Evolutionary conservation across 1,139 yeast species (phyloP), one percentile per base, ranked within the genome.

Genomic region (Blastobotrys elegans): DNA sequence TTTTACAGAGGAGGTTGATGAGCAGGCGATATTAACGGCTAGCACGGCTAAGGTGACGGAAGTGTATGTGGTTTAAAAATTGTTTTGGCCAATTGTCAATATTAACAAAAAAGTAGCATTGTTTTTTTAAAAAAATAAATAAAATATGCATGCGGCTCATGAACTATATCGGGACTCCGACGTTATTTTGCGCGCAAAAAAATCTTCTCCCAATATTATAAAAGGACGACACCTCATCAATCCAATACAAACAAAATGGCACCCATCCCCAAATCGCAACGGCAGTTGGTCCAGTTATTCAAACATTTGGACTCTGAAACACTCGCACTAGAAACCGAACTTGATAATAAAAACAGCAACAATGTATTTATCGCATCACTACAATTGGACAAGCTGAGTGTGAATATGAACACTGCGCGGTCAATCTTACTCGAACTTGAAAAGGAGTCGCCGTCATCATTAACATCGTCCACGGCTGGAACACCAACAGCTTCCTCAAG

Each of bases 351-450:
- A 17, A 29, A 10, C 27, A 26, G 14, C 34, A 3, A 54, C 39
- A 55, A 53, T 26, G 51, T 51, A 40, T 59, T 57, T 36, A 40
- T 58, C 32, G 49, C 50, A 13, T 52, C 56, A 20, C 48, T 58
- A 30, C 52, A 53, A 38, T 49, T 57, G 14, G 52, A 56, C 38
- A 58, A 57, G 43, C 47, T 58, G 16, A 34, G 46, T 11, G 50
- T 49, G 33, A 59, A 57, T 43, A 53, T 57, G 50, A 60, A 58
- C 48, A 49, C 51, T 26, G 60, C 56, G 6, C 48, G 62, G 35
- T 50, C 58, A 41, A 44, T 50, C 3, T 41, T 59, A 22, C 45
- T 57, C 31, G 58, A 56, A 32, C 48, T 34, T 20, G 38, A 34
- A 18, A 34, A 34, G 3, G 38, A 34, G 20, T 13, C 41, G 13